Evolutionary conservation across 2,329 filamentous ascomycete species (phyloP).

Genomic region (Hymenoscyphus scutula): DNA sequence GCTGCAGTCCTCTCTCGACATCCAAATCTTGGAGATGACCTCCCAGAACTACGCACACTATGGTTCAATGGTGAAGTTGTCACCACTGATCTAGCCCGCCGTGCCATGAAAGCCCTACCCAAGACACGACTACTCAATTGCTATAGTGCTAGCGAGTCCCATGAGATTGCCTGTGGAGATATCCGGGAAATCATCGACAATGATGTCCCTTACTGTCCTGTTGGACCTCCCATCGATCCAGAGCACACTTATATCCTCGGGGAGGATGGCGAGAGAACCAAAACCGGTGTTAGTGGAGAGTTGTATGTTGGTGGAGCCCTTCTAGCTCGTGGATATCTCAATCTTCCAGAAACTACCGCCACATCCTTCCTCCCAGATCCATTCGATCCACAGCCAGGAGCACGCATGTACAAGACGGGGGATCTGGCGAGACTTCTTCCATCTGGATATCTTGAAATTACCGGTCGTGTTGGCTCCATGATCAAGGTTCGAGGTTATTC

Average conservation of each 20-base stretch:
- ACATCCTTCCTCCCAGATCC: slow-evolving; percentile 67
- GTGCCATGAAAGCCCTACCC: slow-evolving; percentile 60
- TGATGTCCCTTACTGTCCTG: slow-evolving; percentile 68
- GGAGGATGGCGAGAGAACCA: slow-evolving; percentile 63
- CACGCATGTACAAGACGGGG: slow-evolving; percentile 79
- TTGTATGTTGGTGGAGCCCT: slow-evolving; percentile 73
- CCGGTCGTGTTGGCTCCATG: slow-evolving; percentile 84
- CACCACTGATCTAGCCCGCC: slow-evolving; percentile 70
- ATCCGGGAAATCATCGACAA: slow-evolving; percentile 64
- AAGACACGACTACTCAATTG: slow-evolving; percentile 71
- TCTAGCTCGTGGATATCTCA: slow-evolving; percentile 74
- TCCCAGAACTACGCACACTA: slow-evolving; percentile 66
- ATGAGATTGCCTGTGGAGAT: slow-evolving; percentile 62
- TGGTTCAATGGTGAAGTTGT: slow-evolving; percentile 86
- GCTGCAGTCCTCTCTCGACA: slow-evolving; percentile 71
- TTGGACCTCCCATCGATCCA: slow-evolving; percentile 67
- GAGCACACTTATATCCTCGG: slow-evolving; percentile 71
- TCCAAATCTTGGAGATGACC: slow-evolving; percentile 58
- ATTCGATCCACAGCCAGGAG: slow-evolving; percentile 56
- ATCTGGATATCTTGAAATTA: slow-evolving; percentile 78
- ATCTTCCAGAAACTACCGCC: slow-evolving; percentile 73
- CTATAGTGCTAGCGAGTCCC: slow-evolving; percentile 78
- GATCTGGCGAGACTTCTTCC: slow-evolving; percentile 81
- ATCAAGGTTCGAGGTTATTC: slow-evolving; percentile 86
- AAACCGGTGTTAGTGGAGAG: slow-evolving; percentile 64